phyloP scores from a whole-genome alignment of 441 rosid species.

The Populus hybrid region DNA sequence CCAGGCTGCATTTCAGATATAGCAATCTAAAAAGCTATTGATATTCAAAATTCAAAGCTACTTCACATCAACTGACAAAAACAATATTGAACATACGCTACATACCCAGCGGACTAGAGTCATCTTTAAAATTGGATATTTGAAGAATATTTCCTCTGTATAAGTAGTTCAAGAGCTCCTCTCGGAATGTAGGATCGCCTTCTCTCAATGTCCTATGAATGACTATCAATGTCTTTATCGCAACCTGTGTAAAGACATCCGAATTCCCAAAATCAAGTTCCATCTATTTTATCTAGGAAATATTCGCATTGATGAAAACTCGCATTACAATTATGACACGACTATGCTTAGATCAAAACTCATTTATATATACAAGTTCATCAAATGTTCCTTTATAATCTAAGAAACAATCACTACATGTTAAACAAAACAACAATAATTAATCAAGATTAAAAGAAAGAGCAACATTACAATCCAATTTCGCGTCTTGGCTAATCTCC shows the following conservation, averaged over 20 bases:
- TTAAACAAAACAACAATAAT: background rate
- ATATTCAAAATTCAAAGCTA: background rate
- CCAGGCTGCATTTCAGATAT: conserved; percentile 49
- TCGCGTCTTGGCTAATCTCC: conserved; percentile 64
- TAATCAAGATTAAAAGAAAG: background rate
- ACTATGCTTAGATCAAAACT: background rate
- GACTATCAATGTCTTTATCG: conserved; percentile 66
- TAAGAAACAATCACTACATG: background rate
- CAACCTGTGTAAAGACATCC: conserved; percentile 41
- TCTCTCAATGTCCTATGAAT: conserved; percentile 79
- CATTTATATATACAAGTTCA: background rate
- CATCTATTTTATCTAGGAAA: background rate
- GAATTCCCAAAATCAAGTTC: background rate
- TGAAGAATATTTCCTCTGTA: conserved; percentile 66
- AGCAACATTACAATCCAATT: conserved; percentile 60
- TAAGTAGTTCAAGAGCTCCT: conserved; percentile 59
- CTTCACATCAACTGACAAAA: background rate
- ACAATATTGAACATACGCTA: background rate
- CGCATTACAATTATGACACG: background rate
- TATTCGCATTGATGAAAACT: too few species aligned
- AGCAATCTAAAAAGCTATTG: background rate
- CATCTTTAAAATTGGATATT: conserved; percentile 74
- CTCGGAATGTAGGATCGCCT: conserved; percentile 77
- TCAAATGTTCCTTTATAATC: background rate
- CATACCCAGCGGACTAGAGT: conserved; percentile 65